A percentile compares a stretch with the other conserved stretches of the same genome.
Conservation (phyloP, 2,329 filamentous ascomycete species). For the Pseudogymnoascus sp. region DNA sequence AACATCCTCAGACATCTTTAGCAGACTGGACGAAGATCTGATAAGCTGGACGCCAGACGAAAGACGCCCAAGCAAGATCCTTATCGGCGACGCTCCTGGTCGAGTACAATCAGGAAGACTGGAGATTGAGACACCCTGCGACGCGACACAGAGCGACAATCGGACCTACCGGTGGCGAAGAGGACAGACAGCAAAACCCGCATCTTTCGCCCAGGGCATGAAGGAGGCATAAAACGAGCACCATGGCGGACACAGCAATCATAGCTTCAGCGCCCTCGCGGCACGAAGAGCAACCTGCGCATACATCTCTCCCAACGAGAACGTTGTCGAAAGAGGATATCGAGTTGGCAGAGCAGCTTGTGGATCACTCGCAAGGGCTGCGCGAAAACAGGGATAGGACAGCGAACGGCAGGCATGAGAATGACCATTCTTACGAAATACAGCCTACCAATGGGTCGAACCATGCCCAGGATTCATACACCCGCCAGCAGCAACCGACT, state of each 20-base stretch:
- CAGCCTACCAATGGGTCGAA: not conserved
- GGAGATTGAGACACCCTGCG: not conserved
- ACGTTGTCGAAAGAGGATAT: slow-evolving; percentile 22
- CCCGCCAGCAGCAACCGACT: not conserved
- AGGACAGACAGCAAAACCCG: not conserved
- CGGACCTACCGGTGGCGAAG: not conserved
- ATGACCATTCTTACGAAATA: slow-evolving; percentile 6
- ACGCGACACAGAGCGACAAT: not conserved
- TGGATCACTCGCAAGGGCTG: slow-evolving; percentile 18
- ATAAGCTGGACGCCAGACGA: not conserved
- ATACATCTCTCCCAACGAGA: slow-evolving; percentile 14
- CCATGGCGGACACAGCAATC: slow-evolving; percentile 4
- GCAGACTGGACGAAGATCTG: not conserved
- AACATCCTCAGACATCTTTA: not conserved
- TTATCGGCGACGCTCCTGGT: not conserved
- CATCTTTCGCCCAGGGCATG: not conserved
- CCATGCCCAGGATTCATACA: not conserved
- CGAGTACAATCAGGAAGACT: not conserved
- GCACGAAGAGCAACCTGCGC: not conserved
- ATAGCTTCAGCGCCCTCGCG: slow-evolving; percentile 1
- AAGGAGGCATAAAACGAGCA: not conserved
- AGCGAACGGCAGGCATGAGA: not conserved
- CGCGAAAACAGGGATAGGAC: slow-evolving; percentile 1
- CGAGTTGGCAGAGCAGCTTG: slow-evolving; percentile 20
- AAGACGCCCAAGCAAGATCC: slow-evolving; percentile 1